phyloP scores from a whole-genome alignment of 257 asterid genomes.

The Mitragyna speciosa region DNA sequence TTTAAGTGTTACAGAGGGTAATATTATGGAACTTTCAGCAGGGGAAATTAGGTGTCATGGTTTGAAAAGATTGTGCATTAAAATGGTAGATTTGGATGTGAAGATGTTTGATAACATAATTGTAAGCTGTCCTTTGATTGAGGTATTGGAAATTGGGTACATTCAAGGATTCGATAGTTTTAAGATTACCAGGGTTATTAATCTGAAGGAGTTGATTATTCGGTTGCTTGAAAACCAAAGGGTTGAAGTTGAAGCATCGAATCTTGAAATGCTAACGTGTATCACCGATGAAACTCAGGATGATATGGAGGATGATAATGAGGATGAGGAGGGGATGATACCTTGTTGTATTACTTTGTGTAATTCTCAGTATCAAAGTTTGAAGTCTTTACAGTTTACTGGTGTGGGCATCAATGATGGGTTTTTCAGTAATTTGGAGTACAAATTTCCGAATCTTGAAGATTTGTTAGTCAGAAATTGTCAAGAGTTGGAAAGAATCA shows the following conservation, averaged over 20 bases:
- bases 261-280: neutral
- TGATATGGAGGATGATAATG: neutral
- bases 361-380: neutral
- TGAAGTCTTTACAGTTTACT: neutral
- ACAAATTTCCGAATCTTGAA: neutral
- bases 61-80: neutral
- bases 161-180: neutral
- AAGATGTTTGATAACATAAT: neutral
- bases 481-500: neutral
- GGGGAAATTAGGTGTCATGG: neutral
- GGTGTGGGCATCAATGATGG: neutral
- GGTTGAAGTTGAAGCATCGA: neutral
- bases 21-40: neutral
- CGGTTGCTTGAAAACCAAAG: neutral
- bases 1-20: neutral
- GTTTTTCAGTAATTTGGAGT: neutral
- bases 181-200: neutral
- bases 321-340: neutral
- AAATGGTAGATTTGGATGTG: neutral
- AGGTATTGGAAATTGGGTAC: neutral
- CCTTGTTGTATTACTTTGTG: neutral
- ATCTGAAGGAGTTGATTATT: neutral
- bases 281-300: neutral
- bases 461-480: neutral
- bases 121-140: neutral